Evolutionary conservation across 1,139 yeast genomes (phyloP), one percentile per base, ranked within the genome.

Genomic region (Hemisphaericaspora xylofermentans): DNA sequence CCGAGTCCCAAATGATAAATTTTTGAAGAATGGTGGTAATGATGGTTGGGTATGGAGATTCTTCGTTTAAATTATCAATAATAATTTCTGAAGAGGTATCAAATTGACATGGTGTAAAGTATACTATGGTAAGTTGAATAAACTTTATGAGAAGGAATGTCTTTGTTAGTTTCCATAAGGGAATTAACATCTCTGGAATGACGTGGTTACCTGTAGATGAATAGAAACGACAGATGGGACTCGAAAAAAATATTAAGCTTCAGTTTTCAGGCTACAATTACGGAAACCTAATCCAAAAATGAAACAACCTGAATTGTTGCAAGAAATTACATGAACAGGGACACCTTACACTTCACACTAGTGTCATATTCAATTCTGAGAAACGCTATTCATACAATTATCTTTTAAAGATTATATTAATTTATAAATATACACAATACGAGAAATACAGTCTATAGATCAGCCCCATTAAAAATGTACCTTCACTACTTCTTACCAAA

Each of bases 1-100:
- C 95, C 2, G 84, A 74, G 60, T 93, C 98, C 98, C 98, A 91
- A 6, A 82, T 74, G 25, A 86, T 66, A 7, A 87, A 66, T 44
- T 80, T 78, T 35, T 77, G 68, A 34, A 74, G 61, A 1, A 70
- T 44, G 22, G 55, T 45, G 6, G 45, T 46, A 13, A 52, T 30
- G 7, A 51, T 21, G 4, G 17, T 6, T 32, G 43, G 43, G 27
- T 35, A 36, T 14, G 42, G 36, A 9, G 36, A 16, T 30, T 30
- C 10, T n/a, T 33, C 13, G 15, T 30, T 5, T 31, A 42, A 18
- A 26, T 42, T 33, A 21, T 47, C 43, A 15, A 54, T 43, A 13
- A 71, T 46, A 8, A 71, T 43, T 17, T 57, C 56, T 2, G 74
- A 63, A 12, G 76, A 70, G 13, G 70, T 64, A 48, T 72, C 77